Evolutionary conservation across 1,284 basidiomycete genomes (phyloP), one percentile per base, ranked within the genome.

Genomic region (Rhodotorula mucilaginosa): DNA sequence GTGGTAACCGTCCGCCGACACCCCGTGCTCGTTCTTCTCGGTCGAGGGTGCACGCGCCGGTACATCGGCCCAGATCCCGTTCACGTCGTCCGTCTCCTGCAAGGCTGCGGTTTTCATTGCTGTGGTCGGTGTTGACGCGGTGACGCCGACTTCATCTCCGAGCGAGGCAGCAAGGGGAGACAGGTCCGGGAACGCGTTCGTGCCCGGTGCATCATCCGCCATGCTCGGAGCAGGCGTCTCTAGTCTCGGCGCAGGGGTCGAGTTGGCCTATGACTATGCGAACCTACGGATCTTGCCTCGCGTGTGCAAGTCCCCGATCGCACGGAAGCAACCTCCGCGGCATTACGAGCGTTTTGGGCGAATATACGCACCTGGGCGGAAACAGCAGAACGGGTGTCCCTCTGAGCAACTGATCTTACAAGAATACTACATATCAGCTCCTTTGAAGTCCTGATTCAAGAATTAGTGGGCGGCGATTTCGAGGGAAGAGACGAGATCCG

Each of bases 61-160:
- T 0, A 65, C 39, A 19, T 34, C 51, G 12, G 67, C 70, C 70
- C 70, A 71, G 60, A 71, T 71, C 49, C 61, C 47, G 44, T 54
- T 47, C 18, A 26, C 19, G n/a, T 51, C 26, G 31, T 39, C 21
- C 10, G 65, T 8, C 8, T 44, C 39, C 12, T 21, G 52, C 29
- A 34, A 44, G 44, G 19, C 12, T 10, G 26, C 19, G 13, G 29
- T 56, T 15, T n/a, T n/a, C 3, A 3, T 21, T n/a, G 51, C 12
- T 62, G 61, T 23, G 15, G 60, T 46, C 10, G 26, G 29, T 13
- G 15, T 31, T n/a, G 31, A 5, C 5, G 19, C 21, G 34, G 29
- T 18, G 31, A 39, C 26, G 23, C n/a, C 39, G 60, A 48, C 16
- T 5, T 13, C 51, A n/a, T 52, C 51, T 29, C 31, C 13, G 47